These are phyloP conservation scores for Cyberlindnera xishuangbannaensis DNA, from an alignment of 805 yeast genomes.

Conservation along the genomic window DNA sequence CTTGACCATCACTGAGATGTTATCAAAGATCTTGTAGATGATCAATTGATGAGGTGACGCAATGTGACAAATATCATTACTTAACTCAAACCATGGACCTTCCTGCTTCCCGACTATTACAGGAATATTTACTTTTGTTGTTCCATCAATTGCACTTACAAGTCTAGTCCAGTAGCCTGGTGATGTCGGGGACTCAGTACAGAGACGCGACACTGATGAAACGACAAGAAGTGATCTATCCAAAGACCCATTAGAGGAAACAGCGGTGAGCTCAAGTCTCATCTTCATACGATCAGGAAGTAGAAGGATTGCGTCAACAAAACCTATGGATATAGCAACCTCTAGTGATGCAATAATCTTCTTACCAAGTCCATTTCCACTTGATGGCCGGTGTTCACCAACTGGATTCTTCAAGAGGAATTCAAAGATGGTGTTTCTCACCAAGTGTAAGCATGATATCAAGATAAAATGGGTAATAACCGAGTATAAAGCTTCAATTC, in stretches of 20 bases:
- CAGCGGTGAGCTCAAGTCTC: constrained; percentile 37
- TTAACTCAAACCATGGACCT: constrained; percentile 32
- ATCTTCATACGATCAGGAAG: constrained; percentile 46
- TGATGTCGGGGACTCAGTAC: constrained; percentile 48
- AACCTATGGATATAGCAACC: constrained; percentile 19
- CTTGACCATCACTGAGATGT: constrained; percentile 61
- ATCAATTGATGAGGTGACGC: constrained; percentile 69
- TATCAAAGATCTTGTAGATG: constrained; percentile 76
- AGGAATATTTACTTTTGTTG: constrained; percentile 25
- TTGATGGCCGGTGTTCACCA: constrained; percentile 18
- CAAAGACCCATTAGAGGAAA: constrained; percentile 19
- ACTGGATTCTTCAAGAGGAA: constrained; percentile 17
- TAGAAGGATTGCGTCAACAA: constrained; percentile 25
- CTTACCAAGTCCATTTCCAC: constrained; percentile 11
- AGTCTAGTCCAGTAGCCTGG: constrained; percentile 46
- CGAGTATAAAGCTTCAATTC: constrained; percentile 31
- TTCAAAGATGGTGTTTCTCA: constrained; percentile 35
- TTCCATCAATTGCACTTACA: constrained; percentile 33
- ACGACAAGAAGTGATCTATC: constrained; percentile 19
- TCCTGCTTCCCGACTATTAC: constrained; percentile 25
- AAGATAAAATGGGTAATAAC: constrained; percentile 40
- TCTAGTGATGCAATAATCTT: constrained; percentile 21
- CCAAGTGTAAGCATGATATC: constrained; percentile 38
- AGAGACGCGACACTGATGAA: constrained; percentile 34
- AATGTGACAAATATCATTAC: constrained; percentile 40